Percentiles rank a stretch among this genome's conserved stretches.
Conservation (phyloP, 805 yeast species). For the Sugiyamaella marilandica region DNA sequence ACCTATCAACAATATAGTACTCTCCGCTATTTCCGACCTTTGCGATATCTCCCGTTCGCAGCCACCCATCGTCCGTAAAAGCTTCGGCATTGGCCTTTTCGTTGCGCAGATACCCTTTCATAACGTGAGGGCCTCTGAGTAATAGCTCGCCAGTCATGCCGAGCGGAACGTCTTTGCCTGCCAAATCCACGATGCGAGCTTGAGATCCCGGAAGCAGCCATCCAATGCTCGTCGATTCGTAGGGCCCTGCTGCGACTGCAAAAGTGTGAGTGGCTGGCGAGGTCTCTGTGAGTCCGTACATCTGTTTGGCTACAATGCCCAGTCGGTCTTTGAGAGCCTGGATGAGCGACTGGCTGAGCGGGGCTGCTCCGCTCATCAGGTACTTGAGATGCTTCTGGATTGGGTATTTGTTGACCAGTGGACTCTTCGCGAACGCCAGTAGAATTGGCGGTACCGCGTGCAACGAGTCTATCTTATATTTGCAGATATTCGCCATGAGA, state of each 20-base stretch:
- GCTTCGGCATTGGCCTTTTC: constrained; percentile 42
- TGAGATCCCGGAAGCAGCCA: constrained; percentile 42
- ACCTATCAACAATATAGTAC: constrained; percentile 40
- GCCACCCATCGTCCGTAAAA: constrained; percentile 41
- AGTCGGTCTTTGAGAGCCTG: constrained; percentile 18
- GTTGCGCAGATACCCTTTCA: constrained; percentile 45
- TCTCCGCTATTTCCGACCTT: constrained; percentile 41
- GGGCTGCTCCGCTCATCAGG: constrained; percentile 46
- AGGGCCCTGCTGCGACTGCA: constrained; percentile 25
- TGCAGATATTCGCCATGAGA: constrained; percentile 24
- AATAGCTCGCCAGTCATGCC: constrained; percentile 49
- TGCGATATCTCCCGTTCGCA: constrained; percentile 54
- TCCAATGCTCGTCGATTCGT: constrained; percentile 45
- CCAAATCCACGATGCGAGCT: constrained; percentile 40
- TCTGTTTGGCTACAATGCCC: constrained; percentile 28
- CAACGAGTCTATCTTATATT: constrained; percentile 36
- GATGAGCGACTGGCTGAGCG: constrained; percentile 30
- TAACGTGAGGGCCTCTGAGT: constrained; percentile 50
- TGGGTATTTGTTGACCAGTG: constrained; percentile 38
- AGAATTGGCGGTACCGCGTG: constrained; percentile 40
- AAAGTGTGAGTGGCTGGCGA: constrained; percentile 17
- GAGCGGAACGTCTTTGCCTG: constrained; percentile 43
- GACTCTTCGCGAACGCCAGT: constrained; percentile 43
- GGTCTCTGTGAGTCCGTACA: constrained; percentile 19
- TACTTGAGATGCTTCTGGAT: constrained; percentile 39